Conservation (phyloP, 2,329 filamentous ascomycete species). For the Fusarium tanahbumbuense region DNA sequence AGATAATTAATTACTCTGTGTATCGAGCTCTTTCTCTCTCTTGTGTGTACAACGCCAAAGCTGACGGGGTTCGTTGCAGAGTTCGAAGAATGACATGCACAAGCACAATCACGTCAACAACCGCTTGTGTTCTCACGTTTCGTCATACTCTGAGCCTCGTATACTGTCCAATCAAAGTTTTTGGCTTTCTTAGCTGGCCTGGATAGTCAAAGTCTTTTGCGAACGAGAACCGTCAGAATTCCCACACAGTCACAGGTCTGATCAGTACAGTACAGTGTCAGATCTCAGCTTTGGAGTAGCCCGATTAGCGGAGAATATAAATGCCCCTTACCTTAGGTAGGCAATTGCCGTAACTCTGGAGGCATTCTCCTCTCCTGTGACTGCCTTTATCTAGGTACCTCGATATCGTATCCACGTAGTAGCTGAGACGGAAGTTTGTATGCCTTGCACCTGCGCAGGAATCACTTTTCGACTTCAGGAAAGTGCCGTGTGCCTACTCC, state of each 20-base stretch:
- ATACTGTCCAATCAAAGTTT: slow-evolving; percentile 17
- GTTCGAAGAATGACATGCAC: background rate
- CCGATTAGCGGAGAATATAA: background rate
- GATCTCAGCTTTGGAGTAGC: background rate
- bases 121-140: background rate
- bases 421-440: background rate
- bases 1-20: background rate
- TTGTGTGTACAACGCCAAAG: background rate
- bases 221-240: slow-evolving; percentile 9
- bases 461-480: background rate
- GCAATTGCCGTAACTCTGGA: no score
- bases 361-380: background rate
- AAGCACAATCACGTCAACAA: background rate
- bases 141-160: slow-evolving; percentile 1
- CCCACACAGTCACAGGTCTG: slow-evolving; percentile 7
- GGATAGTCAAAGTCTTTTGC: slow-evolving; percentile 6
- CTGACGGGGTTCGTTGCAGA: background rate
- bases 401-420: background rate
- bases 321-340: background rate
- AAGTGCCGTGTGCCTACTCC: background rate
- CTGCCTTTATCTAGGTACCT: background rate
- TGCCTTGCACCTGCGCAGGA: background rate
- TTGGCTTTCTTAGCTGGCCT: slow-evolving; percentile 9
- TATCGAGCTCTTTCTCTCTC: background rate
- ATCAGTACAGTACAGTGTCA: background rate